Base-by-base conservation (phyloP, 1,139 yeast genomes). In the Taphrina wiesneri region DNA sequence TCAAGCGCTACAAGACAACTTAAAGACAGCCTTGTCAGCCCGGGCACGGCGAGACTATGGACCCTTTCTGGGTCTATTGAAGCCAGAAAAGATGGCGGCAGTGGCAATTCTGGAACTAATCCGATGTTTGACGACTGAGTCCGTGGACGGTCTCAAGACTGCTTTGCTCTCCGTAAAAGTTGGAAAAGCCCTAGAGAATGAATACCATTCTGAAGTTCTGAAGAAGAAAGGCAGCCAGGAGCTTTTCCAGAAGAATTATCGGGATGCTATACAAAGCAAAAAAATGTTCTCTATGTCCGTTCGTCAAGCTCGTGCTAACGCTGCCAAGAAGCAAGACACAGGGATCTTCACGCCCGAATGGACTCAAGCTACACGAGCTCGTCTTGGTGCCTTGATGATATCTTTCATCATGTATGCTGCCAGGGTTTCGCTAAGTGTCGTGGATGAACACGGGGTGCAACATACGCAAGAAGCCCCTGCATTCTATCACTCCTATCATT, bases 391-490 rank as follows among this genome's bases (percentile, higher is more conserved):
- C 0, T 82, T 88, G 5, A 79, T 93, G 67, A 81, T 88, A 13
- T 86, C 96, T 0, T 80, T 87, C 71, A 77, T 93, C 66, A 80
- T 93, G 74, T 88, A 89, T 72, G 90, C 88, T 32, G 96, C 97
- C 3, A 87, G 85, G 72, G 88, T 93, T 7, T 82, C 85, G 17
- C 96, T 91, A 9, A 97, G 91, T 60, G 81, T 78, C 0, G 96
- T 91, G 73, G 97, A 97, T 0, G 81, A 85, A 1, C 86, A 95
- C 0, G 89, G 90, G 15, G 79, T 84, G 63, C 75, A 76, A 1
- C 87, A 88, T 26, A 77, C 78, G 51, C 96, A 93, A 36, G 80
- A 82, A 56, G 93, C 91, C 9, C 97, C 98, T 0, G 99, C 98
- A 0, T 88, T 95, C 74, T 87, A 86, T 70, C 98, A 93, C 74